phyloP scores from a whole-genome alignment of 139 green algal genomes.

The Haematococcus sp. region DNA sequence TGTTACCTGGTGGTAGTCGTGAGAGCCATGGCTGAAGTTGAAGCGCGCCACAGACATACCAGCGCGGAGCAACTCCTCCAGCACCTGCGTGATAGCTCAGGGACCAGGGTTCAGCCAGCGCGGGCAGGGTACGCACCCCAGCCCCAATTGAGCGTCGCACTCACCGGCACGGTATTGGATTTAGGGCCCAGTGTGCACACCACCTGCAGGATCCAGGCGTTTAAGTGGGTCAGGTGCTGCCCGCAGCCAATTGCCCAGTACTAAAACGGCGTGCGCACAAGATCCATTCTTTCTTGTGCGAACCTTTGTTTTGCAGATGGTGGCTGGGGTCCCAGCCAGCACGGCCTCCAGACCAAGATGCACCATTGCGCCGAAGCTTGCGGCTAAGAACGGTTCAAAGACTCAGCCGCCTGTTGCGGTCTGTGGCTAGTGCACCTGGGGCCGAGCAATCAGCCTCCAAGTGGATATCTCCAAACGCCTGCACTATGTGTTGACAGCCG shows the following conservation, averaged over 20 bases:
- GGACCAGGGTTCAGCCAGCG: not conserved
- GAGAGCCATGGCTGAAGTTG: conserved; percentile 94
- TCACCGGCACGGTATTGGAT: conserved; percentile 60
- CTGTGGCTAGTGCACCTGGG: not conserved
- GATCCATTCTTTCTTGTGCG: not conserved
- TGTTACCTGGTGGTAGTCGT: conserved; percentile 92
- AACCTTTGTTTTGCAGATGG: conserved; percentile 72
- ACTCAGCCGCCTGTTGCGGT: not conserved
- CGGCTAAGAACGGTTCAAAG: too few relatives aligned
- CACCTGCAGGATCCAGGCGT: conserved; percentile 56
- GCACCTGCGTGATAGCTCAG: conserved; percentile 32
- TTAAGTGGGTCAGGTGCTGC: not conserved
- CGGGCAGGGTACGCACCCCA: not conserved
- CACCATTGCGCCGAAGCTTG: conserved; percentile 40
- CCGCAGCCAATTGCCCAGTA: not conserved
- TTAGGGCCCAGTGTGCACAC: conserved; percentile 93
- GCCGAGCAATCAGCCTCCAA: not conserved
- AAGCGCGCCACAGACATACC: conserved; percentile 96
- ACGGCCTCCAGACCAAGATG: conserved; percentile 69
- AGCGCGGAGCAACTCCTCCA: conserved; percentile 85
- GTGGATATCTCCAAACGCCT: not conserved
- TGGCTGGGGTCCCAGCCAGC: conserved; percentile 52
- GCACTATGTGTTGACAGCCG: not conserved
- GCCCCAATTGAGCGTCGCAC: not conserved
- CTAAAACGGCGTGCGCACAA: not conserved